phyloP scores from a whole-genome alignment of 306 rosid genomes.

The Benincasa hispida region DNA sequence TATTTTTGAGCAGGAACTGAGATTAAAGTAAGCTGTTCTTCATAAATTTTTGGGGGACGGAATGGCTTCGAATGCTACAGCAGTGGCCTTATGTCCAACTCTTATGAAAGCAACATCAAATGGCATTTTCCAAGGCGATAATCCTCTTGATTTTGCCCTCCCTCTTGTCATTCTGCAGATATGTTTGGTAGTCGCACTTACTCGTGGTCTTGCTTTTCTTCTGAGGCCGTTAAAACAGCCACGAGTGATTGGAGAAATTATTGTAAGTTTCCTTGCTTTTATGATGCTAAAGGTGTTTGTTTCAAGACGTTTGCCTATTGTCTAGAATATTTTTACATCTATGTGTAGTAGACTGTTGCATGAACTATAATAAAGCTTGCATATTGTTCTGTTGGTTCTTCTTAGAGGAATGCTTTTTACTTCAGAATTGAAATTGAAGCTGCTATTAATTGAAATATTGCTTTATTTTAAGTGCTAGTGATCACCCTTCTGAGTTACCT shows the following conservation, averaged over 20 bases:
- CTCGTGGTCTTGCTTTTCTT: conserved; percentile 39
- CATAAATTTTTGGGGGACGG: neutral
- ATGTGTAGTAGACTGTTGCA: neutral
- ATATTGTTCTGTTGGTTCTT: neutral
- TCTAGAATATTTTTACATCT: neutral
- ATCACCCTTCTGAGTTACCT: neutral
- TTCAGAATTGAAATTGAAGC: neutral
- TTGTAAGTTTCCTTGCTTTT: conserved; percentile 36
- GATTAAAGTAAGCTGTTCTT: conserved; percentile 9
- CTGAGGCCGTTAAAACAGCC: conserved; percentile 42
- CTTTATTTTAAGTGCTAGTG: neutral
- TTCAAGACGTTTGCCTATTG: neutral
- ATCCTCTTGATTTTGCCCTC: conserved; percentile 71
- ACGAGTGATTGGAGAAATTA: conserved; percentile 45
- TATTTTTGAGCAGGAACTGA: conserved; percentile 15
- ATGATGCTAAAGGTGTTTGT: neutral
- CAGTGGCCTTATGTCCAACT: conserved; percentile 22
- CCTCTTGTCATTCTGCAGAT: conserved; percentile 52
- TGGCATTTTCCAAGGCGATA: conserved; percentile 69
- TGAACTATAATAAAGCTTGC: neutral
- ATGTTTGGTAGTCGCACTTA: conserved; percentile 25
- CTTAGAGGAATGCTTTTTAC: neutral
- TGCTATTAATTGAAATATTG: neutral
- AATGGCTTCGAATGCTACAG: conserved; percentile 36
- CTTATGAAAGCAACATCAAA: conserved; percentile 75